Percentiles rank a stretch among this genome's conserved stretches.
Conservation (phyloP, 1,284 basidiomycete genomes). For the Malassezia dermatis region DNA sequence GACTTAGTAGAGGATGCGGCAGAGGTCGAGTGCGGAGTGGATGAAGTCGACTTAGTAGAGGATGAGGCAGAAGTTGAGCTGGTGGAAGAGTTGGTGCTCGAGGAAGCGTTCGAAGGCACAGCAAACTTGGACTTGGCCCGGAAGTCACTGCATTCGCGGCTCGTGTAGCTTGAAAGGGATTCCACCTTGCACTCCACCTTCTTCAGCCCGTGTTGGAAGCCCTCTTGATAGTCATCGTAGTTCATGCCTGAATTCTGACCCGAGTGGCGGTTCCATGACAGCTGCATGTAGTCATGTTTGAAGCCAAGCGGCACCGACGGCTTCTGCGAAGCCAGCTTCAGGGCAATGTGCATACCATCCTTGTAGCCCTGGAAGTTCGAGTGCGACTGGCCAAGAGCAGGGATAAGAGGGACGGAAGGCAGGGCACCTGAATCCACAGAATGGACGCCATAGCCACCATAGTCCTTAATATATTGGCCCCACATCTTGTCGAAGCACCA, state of each 20-base stretch:
- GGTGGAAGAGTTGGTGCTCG: too few species aligned
- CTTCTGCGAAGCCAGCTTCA: neutral
- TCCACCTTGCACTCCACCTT: neutral
- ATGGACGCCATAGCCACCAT: neutral
- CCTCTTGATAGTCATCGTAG: neutral
- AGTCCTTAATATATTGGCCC: constrained; percentile 24
- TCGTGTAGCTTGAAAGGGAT: neutral
- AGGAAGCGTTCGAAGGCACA: too few species aligned
- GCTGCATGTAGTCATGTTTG: neutral
- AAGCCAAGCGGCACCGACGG: neutral
- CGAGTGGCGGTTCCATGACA: neutral
- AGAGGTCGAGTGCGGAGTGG: too few species aligned
- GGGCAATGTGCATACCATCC: neutral
- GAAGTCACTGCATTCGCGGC: neutral
- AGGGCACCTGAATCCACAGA: neutral
- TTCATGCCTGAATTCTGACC: neutral
- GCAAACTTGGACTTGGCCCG: too few species aligned
- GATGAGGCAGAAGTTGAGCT: too few species aligned
- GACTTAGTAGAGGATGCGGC: too few species aligned
- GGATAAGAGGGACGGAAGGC: neutral
- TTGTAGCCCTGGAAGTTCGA: neutral
- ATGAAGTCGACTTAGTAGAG: too few species aligned
- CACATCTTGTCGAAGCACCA: constrained; percentile 40
- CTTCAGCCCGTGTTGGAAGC: neutral
- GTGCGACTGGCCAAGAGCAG: neutral